Evolutionary conservation across 1,284 basidiomycete genomes (phyloP), one percentile per base, ranked within the genome.

Genomic region (Cutaneotrichosporon daszewskae): DNA sequence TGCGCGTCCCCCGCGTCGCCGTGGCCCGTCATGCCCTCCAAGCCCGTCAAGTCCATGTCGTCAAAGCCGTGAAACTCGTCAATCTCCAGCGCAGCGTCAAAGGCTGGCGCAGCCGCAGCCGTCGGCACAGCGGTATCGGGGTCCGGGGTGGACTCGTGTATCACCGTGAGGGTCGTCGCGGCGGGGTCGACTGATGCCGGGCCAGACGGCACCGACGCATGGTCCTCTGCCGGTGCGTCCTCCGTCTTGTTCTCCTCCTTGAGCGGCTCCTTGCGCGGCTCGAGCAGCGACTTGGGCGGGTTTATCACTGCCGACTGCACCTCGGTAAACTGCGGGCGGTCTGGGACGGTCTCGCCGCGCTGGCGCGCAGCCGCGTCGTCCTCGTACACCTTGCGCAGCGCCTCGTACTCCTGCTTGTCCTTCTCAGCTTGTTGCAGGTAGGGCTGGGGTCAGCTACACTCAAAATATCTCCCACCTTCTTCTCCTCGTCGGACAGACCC

Each of bases 391-490:
- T 84, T 77, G 43, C 85, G 75, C 27, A 84, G 84, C 17, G 80
- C 76, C 62, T 91, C 87, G 69, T 92, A 92, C 55, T 87, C 84
- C 72, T 88, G 81, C 74, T 91, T 92, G 77, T 91, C 87, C 63
- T 85, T 83, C 67, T 91, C 88, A 11, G 88, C 88, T 68, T 88
- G 86, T 19, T 84, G 82, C 36, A 92, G 76, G 77, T 88, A 92
- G 1, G 89, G 88, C 87, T 90, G 43, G 14, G 12, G 20, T 20
- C 17, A 29, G 29, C 19, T 23, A 5, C 31, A 28, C 11, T n/a
- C 9, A 20, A 14, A 26, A 25, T 11, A 49, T 41, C 28, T 68
- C 76, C 45, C 60, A 89, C 87, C 78, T 85, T 86, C 67, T 90
- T 84, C 72, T 95, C 88, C 32, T 84, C 85, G 68, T 92, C 88